Base-by-base conservation (phyloP, 768 basidiomycete species). In the Galerina marginata region DNA sequence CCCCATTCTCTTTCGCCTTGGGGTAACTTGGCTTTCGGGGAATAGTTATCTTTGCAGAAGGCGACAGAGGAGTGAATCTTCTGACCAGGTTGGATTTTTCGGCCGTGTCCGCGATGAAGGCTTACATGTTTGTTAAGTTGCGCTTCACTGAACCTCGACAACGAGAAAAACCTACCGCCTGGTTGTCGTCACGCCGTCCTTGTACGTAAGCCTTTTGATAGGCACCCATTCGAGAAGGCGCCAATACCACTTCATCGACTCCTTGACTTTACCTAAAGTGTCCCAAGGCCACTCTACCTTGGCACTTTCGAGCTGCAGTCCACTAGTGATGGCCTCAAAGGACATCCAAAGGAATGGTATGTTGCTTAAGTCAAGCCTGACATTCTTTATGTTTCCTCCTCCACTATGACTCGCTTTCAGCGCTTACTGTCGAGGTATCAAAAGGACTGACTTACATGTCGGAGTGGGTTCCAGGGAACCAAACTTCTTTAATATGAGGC, bases 61-160 rank as follows among this genome's bases (percentile, higher is more conserved):
- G 46, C 46, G 26, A 49, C 16, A 38, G 56, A 57, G 46, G 11
- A 48, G 15, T 57, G 56, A 25, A 57, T 57, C 16, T 57, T 57
- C 37, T 57, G 56, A 4, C 56, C 56, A 5, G 20, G 11, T 6
- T 48, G 26, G 4, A 57, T 57, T 39, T 49, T 48, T 16, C 56
- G 56, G 6, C 45, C 40, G 2, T 2, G 7, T 11, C 56, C 56
- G 9, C 20, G 20, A 49, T 57, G 56, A 11, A 36, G 56, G 6
- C 56, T 57, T 20, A 20, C 20, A 2, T 20, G 2, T 20, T 20
- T 20, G 20, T 20, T n/a, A n/a, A n/a, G n/a, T 20, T 20, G 20
- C 1, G 20, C 20, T 2, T 20, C 20, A 36, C 2, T 45, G 44
- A n/a, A 45, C 15, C 9, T n/a, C 16, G 12, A 45, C 44, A n/a